phyloP scores from a whole-genome alignment of 345 rosid genomes.

The Rhodamnia rubescens region DNA sequence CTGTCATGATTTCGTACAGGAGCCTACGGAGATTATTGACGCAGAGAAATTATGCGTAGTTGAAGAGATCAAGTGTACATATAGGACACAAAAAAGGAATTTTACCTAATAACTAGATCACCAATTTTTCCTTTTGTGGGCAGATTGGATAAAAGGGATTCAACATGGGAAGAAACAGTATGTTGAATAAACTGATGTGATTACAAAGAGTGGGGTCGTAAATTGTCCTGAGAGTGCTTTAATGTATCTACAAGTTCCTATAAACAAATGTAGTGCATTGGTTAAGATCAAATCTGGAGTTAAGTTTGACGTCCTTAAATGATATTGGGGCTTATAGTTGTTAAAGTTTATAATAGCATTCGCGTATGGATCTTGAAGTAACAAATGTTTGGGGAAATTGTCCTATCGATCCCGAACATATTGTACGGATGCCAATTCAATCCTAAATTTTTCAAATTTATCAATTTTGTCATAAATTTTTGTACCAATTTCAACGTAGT shows the following conservation, averaged over 20 bases:
- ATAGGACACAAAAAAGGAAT: neutral
- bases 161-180: neutral
- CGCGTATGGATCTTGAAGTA: neutral
- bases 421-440: neutral
- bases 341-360: neutral
- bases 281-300: neutral
- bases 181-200: neutral
- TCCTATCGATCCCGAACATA: neutral
- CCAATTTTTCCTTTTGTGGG: neutral
- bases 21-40: neutral
- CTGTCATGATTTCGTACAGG: neutral
- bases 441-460: neutral
- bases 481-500: neutral
- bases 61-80: neutral
- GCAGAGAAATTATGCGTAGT: neutral
- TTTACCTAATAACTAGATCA: neutral
- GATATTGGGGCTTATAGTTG: neutral
- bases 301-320: neutral
- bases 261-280: neutral
- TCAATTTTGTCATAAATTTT: neutral
- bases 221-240: neutral
- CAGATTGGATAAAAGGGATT: neutral
- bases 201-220: neutral
- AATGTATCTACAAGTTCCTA: neutral
- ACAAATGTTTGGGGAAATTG: neutral